These are phyloP conservation scores for Aspergillus homomorphus DNA, from an alignment of 495 filamentous ascomycete genomes.

Conservation along the genomic window DNA sequence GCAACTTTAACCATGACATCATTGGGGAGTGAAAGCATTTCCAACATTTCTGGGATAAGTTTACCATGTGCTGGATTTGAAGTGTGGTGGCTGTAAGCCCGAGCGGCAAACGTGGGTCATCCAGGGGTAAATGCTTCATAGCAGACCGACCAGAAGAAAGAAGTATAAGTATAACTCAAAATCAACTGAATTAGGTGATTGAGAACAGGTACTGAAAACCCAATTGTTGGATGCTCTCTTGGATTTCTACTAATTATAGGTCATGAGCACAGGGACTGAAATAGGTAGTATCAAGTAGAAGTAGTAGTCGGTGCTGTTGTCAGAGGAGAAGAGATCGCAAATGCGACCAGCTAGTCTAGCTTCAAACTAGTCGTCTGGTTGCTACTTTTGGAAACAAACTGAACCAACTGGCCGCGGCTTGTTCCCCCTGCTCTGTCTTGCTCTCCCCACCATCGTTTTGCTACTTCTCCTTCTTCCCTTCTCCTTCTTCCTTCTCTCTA, in stretches of 20 bases:
- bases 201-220: too few species aligned
- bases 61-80: not conserved
- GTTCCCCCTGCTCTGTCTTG: not conserved
- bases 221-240: too few species aligned
- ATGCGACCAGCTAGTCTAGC: not conserved
- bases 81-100: not conserved
- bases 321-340: not conserved
- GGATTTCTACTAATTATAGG: not conserved
- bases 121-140: conserved; percentile 13
- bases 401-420: not conserved
- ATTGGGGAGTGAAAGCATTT: not conserved
- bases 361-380: not conserved
- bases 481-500: not conserved
- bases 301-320: not conserved
- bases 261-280: not conserved
- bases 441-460: not conserved
- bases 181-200: not conserved
- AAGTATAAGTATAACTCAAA: not conserved
- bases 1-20: not conserved
- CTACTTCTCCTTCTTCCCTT: not conserved
- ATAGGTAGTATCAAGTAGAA: not conserved
- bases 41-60: not conserved
- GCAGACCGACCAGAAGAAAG: not conserved
- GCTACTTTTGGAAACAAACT: not conserved
- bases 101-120: conserved; percentile 16